Evolutionary conservation across 495 filamentous ascomycete genomes (phyloP).

Genomic region (Lichenothelia convexa): DNA sequence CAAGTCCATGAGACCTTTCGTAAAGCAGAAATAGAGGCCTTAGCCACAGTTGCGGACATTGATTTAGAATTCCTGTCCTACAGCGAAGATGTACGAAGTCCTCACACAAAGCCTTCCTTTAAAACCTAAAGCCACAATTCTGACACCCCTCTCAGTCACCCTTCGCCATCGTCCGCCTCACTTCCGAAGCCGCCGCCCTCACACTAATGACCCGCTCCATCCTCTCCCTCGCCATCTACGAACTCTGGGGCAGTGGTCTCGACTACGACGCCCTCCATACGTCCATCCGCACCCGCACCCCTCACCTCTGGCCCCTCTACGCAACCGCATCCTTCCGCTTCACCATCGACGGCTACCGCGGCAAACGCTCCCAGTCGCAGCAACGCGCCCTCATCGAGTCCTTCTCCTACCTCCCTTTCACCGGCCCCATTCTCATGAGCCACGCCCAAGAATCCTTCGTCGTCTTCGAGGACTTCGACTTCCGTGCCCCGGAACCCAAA

Average conservation of each 20-base stretch:
- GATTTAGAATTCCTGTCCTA: constrained; percentile 57
- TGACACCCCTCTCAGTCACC: constrained; percentile 50
- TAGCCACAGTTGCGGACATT: constrained; percentile 50
- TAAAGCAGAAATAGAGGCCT: constrained; percentile 62
- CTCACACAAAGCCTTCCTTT: no score
- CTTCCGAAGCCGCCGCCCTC: constrained; percentile 43
- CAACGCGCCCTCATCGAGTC: constrained; percentile 58
- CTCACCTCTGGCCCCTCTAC: constrained; percentile 48
- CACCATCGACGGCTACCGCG: constrained; percentile 57
- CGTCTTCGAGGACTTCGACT: constrained; percentile 62
- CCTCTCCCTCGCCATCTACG: constrained; percentile 62
- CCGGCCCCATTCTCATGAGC: constrained; percentile 56
- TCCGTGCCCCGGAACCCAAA: constrained; percentile 33
- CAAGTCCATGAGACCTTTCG: constrained; percentile 86
- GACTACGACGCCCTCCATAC: constrained; percentile 51
- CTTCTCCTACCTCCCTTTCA: constrained; percentile 61
- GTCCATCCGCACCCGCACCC: constrained; percentile 35
- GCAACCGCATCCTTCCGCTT: constrained; percentile 54
- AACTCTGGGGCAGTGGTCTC: constrained; percentile 65
- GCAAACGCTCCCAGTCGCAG: constrained; percentile 36
- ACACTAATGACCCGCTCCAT: constrained; percentile 56
- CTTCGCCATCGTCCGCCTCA: constrained; percentile 60
- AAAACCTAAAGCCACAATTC: no score
- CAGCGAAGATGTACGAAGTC: constrained; percentile 39
- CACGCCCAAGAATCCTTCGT: constrained; percentile 53